These are phyloP conservation scores for Elsinoe perseae DNA, from an alignment of 2,329 filamentous ascomycete species.

Conservation along the genomic window DNA sequence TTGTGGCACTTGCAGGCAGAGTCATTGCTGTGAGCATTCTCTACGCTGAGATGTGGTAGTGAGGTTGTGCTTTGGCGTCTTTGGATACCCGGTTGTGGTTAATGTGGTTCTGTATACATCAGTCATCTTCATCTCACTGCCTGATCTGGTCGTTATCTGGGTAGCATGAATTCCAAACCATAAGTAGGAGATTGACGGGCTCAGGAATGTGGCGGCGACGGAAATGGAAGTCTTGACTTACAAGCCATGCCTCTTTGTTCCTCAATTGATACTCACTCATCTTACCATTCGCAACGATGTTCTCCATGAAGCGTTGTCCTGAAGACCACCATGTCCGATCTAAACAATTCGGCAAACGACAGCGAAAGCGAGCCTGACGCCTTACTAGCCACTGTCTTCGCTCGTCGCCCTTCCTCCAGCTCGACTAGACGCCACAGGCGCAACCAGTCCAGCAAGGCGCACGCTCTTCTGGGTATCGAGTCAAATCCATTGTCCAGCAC, in stretches of 20 bases:
- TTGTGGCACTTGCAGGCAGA: not conserved
- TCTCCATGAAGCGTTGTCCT: not conserved
- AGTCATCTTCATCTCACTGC: not conserved
- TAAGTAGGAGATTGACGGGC: too few species aligned
- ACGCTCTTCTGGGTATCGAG: not conserved
- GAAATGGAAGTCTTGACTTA: not conserved
- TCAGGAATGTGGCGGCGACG: not conserved
- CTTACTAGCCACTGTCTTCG: not conserved
- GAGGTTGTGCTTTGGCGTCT: not conserved
- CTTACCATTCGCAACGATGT: not conserved
- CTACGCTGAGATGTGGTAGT: not conserved
- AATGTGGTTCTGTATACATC: not conserved
- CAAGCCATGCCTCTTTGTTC: not conserved
- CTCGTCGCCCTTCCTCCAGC: not conserved
- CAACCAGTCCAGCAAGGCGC: not conserved
- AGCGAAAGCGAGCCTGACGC: not conserved
- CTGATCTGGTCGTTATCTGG: too few species aligned
- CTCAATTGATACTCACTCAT: not conserved
- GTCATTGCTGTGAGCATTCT: conserved; percentile 3
- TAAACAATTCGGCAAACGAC: not conserved
- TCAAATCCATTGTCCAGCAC: not conserved
- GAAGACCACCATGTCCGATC: not conserved
- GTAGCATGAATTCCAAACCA: too few species aligned
- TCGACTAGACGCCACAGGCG: not conserved
- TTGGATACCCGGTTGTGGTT: not conserved